These are phyloP conservation scores for Rubia tinctorum DNA, from an alignment of 305 asterid species.

Conservation along the genomic window DNA sequence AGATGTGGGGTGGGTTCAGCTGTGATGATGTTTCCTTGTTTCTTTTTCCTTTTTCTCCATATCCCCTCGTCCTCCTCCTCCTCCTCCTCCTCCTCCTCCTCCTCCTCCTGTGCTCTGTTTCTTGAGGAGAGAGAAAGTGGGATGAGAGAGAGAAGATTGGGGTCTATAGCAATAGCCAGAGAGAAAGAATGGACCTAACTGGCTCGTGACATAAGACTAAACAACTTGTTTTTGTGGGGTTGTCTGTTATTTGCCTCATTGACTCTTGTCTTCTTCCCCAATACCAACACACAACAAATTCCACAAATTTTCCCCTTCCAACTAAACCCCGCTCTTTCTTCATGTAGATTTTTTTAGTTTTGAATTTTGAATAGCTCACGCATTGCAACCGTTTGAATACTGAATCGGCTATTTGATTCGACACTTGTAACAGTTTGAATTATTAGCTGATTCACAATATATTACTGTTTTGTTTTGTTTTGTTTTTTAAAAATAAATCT, in stretches of 20 bases:
- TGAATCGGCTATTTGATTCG: too few species aligned
- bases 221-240: conserved; percentile 36
- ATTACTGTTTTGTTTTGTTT: too few species aligned
- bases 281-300: neutral
- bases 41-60: conserved; percentile 22
- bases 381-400: neutral
- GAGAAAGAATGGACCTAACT: conserved; percentile 34
- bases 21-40: conserved; percentile 35
- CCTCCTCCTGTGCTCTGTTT: neutral
- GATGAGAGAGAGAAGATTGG: neutral
- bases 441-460: too few species aligned
- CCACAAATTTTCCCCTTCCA: neutral
- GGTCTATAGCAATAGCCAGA: neutral
- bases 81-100: conserved; percentile 8
- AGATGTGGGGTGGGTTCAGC: conserved; percentile 51
- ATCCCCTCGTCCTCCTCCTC: conserved; percentile 22
- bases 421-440: neutral
- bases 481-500: too few species aligned
- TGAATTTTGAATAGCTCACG: too few species aligned
- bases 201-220: conserved; percentile 17
- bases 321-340: neutral
- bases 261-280: conserved; percentile 40
- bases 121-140: conserved; percentile 23
- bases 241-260: conserved; percentile 14
- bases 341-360: too few species aligned